Base-by-base conservation (phyloP, 2,329 filamentous ascomycete genomes). In the Colletotrichum tofieldiae region DNA sequence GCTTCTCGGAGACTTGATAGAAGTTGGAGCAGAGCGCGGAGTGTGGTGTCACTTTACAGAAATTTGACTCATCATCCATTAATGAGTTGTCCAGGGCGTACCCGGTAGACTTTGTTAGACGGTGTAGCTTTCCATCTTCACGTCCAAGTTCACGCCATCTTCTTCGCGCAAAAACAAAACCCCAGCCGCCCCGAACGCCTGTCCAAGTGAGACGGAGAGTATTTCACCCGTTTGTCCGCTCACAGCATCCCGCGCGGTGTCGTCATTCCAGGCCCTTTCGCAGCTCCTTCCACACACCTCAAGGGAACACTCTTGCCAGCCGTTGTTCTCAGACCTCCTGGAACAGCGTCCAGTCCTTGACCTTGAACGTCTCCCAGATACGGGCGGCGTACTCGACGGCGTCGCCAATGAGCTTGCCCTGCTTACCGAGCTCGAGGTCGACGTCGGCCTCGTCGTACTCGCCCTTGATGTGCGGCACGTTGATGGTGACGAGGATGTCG, bases 401-500 rank as follows among this genome's bases (percentile, higher is more conserved):
- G 76, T 92, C 88, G 63, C 91, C 92, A 77, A 94, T 91, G 75
- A 93, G 83, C 81, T 90, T 87, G 5, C 92, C 93, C 78, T 89
- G 88, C 79, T 89, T 91, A 20, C 91, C 91, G 68, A 90, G 82
- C 78, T 90, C 87, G 67, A 92, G 82, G 78, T 94, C 90, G 20
- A 96, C 90, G 41, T 94, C 91, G 11, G 92, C 91, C 81, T 91
- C 89, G 77, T 91, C 86, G 79, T 94, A 94, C 80, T 93, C 90
- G 74, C 92, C 92, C 76, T 90, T 87, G 76, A 94, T 92, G 79
- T 96, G 93, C 37, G 95, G 96, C 59, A 97, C 93, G 82, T 98
- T 98, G 79, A 98, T 90, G 51, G 93, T 93, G 74, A 98, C 90
- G 58, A 98, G 85, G 49, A 98, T 84, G 82, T 98, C 96, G 1